phyloP scores from a whole-genome alignment of 257 asterid species.

The Paulownia fortunei region DNA sequence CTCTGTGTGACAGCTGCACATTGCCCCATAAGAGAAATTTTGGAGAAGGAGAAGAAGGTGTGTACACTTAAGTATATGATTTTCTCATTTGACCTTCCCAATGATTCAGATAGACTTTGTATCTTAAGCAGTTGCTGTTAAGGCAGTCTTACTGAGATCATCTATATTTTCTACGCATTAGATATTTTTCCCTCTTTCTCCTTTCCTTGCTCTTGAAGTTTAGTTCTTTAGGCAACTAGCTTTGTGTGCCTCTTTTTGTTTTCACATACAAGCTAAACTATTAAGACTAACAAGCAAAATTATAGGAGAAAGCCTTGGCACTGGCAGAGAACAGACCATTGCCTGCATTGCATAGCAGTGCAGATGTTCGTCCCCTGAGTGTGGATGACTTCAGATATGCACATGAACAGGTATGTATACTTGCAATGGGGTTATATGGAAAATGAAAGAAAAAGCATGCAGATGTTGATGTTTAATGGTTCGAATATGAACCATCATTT shows the following conservation, averaged over 20 bases:
- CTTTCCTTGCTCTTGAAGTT: neutral
- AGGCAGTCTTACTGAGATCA: neutral
- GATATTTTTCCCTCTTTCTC: neutral
- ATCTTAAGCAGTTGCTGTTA: neutral
- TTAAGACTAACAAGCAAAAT: conserved; percentile 10
- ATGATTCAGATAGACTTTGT: neutral
- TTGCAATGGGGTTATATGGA: no score
- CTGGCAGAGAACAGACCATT: conserved; percentile 56
- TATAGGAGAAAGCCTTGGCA: conserved; percentile 67
- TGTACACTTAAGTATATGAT: neutral
- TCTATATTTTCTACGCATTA: neutral
- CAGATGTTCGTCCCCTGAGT: conserved; percentile 64
- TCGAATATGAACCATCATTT: no score
- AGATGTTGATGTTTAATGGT: no score
- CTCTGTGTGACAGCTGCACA: conserved; percentile 76
- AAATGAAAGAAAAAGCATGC: no score
- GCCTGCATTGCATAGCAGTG: conserved; percentile 69
- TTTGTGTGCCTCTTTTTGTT: neutral
- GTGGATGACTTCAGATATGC: conserved; percentile 71
- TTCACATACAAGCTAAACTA: neutral
- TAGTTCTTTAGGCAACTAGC: neutral
- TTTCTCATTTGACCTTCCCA: neutral
- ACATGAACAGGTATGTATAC: conserved; percentile 57
- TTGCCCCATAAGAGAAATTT: conserved; percentile 74
- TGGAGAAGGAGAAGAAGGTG: conserved; percentile 71